Base-by-base conservation (phyloP, 2,329 filamentous ascomycete species). In the Tolypocladium ovalisporum region DNA sequence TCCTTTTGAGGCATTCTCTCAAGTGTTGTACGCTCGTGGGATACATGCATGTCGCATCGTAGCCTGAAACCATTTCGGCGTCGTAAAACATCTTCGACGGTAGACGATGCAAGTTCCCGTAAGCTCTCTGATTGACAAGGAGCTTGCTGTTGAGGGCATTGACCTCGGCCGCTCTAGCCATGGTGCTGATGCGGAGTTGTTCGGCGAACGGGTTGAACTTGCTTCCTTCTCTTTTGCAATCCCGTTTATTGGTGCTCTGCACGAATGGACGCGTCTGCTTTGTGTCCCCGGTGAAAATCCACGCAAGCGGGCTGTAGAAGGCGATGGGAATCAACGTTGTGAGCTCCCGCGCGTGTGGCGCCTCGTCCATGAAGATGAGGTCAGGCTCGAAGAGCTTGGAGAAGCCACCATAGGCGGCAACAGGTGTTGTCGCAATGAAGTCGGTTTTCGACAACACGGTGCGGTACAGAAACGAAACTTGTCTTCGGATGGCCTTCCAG, bases 361-460 rank as follows among this genome's bases (percentile, higher is more conserved):
- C 73, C 68, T 95, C 90, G 49, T 92, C 90, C 61, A 95, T 89
- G 66, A 96, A 92, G 0, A 94, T 83, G 61, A 96, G 85, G 63
- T 94, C 88, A 0, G 90, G 89, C 61, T 88, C 86, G 36, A 91
- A 90, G 8, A 90, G 65, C 2, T 66, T 68, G 0, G 68, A 62
- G 37, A 78, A 75, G 0, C 64, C 62, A 0, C 70, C 70, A 4
- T 67, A 70, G 0, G 74, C 71, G 3, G 75, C 74, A 1, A 77
- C 76, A 0, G 76, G 76, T 1, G 76, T 78, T 0, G 76, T 76
- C 0, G 75, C 75, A 1, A 79, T 67, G 55, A 78, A 78, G 52
- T 78, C 76, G 0, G 73, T 69, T 3, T 69, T 62, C 2, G 59
- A 60, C 0, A 79, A 63, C 0, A 76, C 72, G 2, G 69, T 66